Evolutionary conservation across 805 yeast species (phyloP).

Genomic region (Starmerella sirachaensis): DNA sequence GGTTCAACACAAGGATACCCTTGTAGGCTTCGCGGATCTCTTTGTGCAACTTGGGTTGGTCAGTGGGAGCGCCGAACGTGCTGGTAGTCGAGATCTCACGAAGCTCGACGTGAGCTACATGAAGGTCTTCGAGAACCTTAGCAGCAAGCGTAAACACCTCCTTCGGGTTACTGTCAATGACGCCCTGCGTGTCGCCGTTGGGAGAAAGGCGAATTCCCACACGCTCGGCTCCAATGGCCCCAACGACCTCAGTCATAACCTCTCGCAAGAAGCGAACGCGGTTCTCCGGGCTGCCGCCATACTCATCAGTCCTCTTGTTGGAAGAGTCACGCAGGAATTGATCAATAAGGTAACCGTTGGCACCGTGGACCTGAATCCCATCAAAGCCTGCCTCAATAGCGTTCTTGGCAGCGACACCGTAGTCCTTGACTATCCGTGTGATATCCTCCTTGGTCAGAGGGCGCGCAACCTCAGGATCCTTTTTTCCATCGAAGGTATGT

Average conservation of each 20-base stretch:
- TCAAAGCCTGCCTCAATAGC: constrained; percentile 32
- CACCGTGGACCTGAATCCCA: constrained; percentile 47
- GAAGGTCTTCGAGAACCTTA: constrained; percentile 28
- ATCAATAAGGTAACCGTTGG: constrained; percentile 46
- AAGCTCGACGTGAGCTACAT: constrained; percentile 35
- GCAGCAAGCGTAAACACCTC: constrained; percentile 28
- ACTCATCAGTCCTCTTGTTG: constrained; percentile 45
- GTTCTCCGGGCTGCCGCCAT: constrained; percentile 52
- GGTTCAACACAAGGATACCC: constrained; percentile 18
- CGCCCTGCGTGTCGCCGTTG: constrained; percentile 23
- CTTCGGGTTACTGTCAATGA: constrained; percentile 23
- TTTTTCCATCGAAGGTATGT: constrained; percentile 7
- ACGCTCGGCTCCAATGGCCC: constrained; percentile 41
- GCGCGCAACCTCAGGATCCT: constrained; percentile 16
- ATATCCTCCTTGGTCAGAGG: constrained; percentile 37
- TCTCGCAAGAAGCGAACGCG: constrained; percentile 41
- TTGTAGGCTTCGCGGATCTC: constrained; percentile 14
- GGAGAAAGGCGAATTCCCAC: constrained; percentile 35
- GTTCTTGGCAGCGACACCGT: constrained; percentile 40
- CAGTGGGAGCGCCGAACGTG: constrained; percentile 10
- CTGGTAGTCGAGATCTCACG: constrained; percentile 36
- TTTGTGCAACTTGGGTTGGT: constrained; percentile 8
- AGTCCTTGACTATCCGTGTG: constrained; percentile 33
- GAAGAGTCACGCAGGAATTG: constrained; percentile 36
- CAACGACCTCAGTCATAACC: constrained; percentile 39